Evolutionary conservation across 768 basidiomycete species (phyloP), one percentile per base, ranked within the genome.

Genomic region (Termitomyces sp.): DNA sequence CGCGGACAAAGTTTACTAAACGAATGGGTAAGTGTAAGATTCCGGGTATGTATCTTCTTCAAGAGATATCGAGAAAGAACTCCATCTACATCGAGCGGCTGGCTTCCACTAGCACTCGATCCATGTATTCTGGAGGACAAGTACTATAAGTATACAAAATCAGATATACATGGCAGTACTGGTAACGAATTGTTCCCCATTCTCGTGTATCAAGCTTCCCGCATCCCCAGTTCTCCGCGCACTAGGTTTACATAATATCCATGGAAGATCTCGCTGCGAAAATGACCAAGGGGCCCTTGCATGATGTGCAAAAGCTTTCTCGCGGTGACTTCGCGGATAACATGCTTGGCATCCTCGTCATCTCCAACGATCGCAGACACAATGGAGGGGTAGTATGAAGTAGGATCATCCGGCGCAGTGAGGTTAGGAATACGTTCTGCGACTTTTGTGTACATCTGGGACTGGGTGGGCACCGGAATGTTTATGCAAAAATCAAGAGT

Each of bases 401-500:
- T 52, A 12, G 50, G 50, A 18, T 40, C 55, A 46, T 57, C 42
- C 8, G 35, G 39, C 4, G 28, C 1, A 6, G 40, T 13, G 15
- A 57, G 35, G 4, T 59, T 9, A 6, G 49, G 50, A 35, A 57
- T 56, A 7, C 72, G 70, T 22, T 71, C 63, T 15, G 66, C 67
- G 18, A 75, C 69, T 4, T 63, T 57, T 16, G 66, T 54, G 36
- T 63, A 62, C 71, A 71, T 68, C 56, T 73, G 68, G 5, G 71
- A 68, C 52, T 67, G 69, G 2, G 69, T 70, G 6, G 73, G 73
- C 2, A 66, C 70, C 57, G 71, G 68, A 33, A 75, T 63, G 55
- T 70, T 57, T 55, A 65, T 63, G 50, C 69, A 70, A 59, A 70
- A 72, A 22, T 70, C 67, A 59, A 75, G 68, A 9, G 85, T 82